phyloP scores from a whole-genome alignment of 2,329 filamentous ascomycete genomes.

The Pseudogymnoascus sp. region DNA sequence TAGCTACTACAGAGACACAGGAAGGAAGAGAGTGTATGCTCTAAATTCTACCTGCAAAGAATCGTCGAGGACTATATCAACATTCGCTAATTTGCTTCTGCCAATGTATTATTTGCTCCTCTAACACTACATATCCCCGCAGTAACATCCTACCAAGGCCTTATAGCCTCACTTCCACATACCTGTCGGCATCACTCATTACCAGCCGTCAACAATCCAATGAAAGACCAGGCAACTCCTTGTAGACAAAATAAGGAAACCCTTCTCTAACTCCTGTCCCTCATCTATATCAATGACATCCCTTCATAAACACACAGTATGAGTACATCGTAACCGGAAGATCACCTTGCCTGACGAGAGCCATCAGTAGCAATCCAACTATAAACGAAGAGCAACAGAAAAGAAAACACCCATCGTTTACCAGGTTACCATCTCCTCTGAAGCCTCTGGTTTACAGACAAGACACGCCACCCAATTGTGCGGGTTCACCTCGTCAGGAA shows the following conservation, averaged over 20 bases:
- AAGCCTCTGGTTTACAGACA: background rate
- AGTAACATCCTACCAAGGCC: background rate
- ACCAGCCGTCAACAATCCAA: background rate
- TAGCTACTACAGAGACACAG: background rate
- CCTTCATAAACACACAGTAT: constrained; percentile 1
- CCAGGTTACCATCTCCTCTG: background rate
- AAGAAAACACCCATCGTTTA: background rate
- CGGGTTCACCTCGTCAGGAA: background rate
- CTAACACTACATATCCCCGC: background rate
- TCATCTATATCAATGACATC: background rate
- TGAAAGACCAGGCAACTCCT: background rate
- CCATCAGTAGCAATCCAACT: background rate
- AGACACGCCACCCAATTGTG: constrained; percentile 2
- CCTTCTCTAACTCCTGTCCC: background rate
- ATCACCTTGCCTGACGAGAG: background rate
- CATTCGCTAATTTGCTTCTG: background rate
- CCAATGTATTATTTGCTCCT: background rate
- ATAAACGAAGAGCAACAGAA: background rate
- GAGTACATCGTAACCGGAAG: background rate
- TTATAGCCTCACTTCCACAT: background rate
- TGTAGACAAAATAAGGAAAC: background rate
- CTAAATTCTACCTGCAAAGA: background rate
- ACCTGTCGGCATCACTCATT: background rate
- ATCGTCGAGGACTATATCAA: too few species aligned
- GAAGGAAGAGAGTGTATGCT: background rate